A percentile compares a stretch with the other conserved stretches of the same genome.
phyloP scores from a whole-genome alignment of 192 early-diverging fungal genomes.

The Backusella tarrabulga region DNA sequence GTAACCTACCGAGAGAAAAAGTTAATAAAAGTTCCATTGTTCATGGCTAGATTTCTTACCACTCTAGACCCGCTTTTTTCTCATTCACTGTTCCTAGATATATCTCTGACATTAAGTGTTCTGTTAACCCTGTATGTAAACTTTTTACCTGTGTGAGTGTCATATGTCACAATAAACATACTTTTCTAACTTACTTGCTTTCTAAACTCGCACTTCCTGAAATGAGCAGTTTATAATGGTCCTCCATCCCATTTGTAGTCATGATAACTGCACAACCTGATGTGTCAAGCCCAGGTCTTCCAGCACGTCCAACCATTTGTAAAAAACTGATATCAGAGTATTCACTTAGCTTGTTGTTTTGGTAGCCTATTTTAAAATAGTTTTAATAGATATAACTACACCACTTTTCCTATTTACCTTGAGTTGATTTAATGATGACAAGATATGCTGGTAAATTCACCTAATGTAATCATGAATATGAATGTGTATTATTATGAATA shows the following conservation, averaged over 20 bases:
- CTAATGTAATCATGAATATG: constrained; percentile 13
- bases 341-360: constrained; percentile 40
- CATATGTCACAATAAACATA: neutral
- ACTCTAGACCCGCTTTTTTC: constrained; percentile 46
- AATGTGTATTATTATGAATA: neutral
- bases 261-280: constrained; percentile 64
- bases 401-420: constrained; percentile 7
- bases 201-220: constrained; percentile 56
- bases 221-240: constrained; percentile 54
- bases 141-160: neutral
- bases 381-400: neutral
- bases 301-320: constrained; percentile 80
- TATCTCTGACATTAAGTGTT: constrained; percentile 77
- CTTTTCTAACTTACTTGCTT: constrained; percentile 49
- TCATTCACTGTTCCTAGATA: constrained; percentile 56
- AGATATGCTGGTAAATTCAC: constrained; percentile 77
- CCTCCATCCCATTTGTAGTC: constrained; percentile 43
- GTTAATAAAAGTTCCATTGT: neutral
- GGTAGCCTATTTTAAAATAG: constrained; percentile 36
- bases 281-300: constrained; percentile 67
- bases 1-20: constrained; percentile 15
- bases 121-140: constrained; percentile 52
- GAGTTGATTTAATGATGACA: constrained; percentile 72
- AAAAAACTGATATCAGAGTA: constrained; percentile 69
- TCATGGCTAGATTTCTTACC: constrained; percentile 29